Percentiles rank a stretch among this genome's conserved stretches.
Conservation (phyloP, 257 asterid genomes). For the Gentiana dahurica region DNA sequence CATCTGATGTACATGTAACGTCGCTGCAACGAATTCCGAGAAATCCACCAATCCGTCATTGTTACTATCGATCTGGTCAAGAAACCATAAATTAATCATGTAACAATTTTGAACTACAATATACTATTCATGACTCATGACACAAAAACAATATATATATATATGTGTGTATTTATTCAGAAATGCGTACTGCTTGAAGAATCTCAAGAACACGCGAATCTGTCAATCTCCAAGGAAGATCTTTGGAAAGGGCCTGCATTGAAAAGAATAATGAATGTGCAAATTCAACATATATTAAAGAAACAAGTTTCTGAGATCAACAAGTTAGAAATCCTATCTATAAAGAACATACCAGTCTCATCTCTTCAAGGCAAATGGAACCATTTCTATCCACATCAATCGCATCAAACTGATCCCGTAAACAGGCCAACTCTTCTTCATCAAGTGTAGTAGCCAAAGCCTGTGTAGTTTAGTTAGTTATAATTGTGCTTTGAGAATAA, state of each 20-base stretch:
- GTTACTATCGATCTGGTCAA: slow-evolving; percentile 81
- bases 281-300: neutral
- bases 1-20: slow-evolving; percentile 85
- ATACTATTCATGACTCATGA: neutral
- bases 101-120: too few relatives aligned
- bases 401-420: slow-evolving; percentile 91
- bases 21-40: slow-evolving; percentile 94
- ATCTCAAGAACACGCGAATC: slow-evolving; percentile 90
- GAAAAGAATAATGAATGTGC: neutral
- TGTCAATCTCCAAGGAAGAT: slow-evolving; percentile 97
- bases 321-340: neutral
- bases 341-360: slow-evolving; percentile 62
- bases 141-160: neutral
- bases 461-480: slow-evolving; percentile 21
- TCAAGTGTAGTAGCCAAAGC: slow-evolving; percentile 94
- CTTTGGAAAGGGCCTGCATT: slow-evolving; percentile 87
- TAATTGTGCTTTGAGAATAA: too few relatives aligned
- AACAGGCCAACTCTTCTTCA: slow-evolving; percentile 79
- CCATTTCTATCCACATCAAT: slow-evolving; percentile 96
- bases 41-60: slow-evolving; percentile 95
- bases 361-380: slow-evolving; percentile 90
- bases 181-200: slow-evolving; percentile 74
- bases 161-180: neutral
- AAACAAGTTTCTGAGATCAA: neutral
- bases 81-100: slow-evolving; percentile 3